These are phyloP conservation scores for Lepidium sativum DNA, from an alignment of 345 rosid species.

Conservation along the genomic window DNA sequence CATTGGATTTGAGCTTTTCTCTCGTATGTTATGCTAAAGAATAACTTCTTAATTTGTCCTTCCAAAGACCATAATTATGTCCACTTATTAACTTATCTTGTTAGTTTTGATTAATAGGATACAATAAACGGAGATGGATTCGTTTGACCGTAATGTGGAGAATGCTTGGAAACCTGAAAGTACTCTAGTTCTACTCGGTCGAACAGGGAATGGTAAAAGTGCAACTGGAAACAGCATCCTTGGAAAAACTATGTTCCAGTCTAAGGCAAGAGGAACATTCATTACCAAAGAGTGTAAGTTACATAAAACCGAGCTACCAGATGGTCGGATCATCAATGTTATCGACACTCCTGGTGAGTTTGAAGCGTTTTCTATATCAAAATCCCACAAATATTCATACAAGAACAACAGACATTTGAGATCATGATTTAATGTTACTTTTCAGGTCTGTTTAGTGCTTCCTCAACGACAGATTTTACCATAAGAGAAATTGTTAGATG, in stretches of 20 bases:
- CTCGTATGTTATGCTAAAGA: background rate
- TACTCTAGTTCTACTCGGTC: slow-evolving; percentile 62
- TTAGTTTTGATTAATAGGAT: background rate
- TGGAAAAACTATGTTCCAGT: slow-evolving; percentile 52
- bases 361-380: background rate
- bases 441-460: slow-evolving; percentile 26
- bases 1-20: background rate
- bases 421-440: background rate
- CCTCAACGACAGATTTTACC: slow-evolving; percentile 7
- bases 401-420: background rate
- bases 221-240: slow-evolving; percentile 86
- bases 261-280: slow-evolving; percentile 38
- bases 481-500: slow-evolving; percentile 20
- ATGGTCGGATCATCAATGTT: slow-evolving; percentile 70
- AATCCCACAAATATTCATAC: background rate
- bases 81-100: background rate
- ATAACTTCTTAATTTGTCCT: background rate
- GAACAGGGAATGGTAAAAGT: slow-evolving; percentile 88
- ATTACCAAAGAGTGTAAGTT: slow-evolving; percentile 15
- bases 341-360: slow-evolving; percentile 83
- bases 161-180: slow-evolving; percentile 17
- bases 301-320: slow-evolving; percentile 24
- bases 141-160: background rate
- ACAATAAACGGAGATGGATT: background rate
- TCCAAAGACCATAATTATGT: background rate